phyloP scores from a whole-genome alignment of 352 stramenopile species.

The Phytophthora podocarpi region DNA sequence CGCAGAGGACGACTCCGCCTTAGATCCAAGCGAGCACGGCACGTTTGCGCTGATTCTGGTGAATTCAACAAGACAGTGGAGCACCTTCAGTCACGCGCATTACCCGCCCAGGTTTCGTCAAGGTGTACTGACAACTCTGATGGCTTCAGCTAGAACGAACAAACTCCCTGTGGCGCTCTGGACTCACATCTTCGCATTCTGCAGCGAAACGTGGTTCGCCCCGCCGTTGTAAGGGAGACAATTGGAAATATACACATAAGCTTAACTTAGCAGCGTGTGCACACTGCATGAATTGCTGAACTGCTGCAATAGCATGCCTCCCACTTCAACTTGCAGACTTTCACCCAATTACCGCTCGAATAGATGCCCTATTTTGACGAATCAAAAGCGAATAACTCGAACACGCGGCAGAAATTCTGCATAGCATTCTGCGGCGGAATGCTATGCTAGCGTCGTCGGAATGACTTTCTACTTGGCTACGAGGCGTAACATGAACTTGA shows the following conservation, averaged over 20 bases:
- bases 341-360: no score
- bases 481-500: background rate
- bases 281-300: no score
- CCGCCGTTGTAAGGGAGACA: background rate
- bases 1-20: conserved; percentile 33
- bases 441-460: conserved; percentile 5
- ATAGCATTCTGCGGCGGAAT: no score
- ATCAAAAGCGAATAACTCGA: no score
- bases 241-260: background rate
- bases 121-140: conserved; percentile 42
- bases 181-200: conserved; percentile 63
- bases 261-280: background rate
- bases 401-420: no score
- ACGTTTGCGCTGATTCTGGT: conserved; percentile 63
- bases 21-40: conserved; percentile 50
- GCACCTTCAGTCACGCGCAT: conserved; percentile 40
- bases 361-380: conserved; percentile 14
- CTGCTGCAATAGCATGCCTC: no score
- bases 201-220: conserved; percentile 58
- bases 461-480: no score
- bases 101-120: conserved; percentile 53
- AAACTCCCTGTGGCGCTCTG: conserved; percentile 53
- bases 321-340: conserved; percentile 27
- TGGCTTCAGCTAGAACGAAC: conserved; percentile 51
- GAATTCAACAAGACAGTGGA: conserved; percentile 49